phyloP scores from a whole-genome alignment of 2,329 filamentous ascomycete genomes.

The Sarocladium oryzae region DNA sequence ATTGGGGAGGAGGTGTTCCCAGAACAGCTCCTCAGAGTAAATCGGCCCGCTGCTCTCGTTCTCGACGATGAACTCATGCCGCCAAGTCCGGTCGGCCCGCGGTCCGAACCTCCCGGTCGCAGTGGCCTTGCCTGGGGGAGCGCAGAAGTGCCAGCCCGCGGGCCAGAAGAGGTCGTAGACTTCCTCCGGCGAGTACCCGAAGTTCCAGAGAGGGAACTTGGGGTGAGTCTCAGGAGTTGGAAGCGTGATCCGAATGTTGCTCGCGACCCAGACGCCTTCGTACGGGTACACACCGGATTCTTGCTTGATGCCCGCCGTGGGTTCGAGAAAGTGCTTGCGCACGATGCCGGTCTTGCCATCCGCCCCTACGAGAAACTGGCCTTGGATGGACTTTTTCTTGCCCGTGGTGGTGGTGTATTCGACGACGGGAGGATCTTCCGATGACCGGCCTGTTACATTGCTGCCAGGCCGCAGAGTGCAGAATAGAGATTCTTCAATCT shows the following conservation, averaged over 20 bases:
- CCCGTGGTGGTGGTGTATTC: slow-evolving; percentile 12
- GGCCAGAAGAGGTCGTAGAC: slow-evolving; percentile 44
- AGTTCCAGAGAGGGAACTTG: slow-evolving; percentile 38
- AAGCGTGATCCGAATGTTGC: slow-evolving; percentile 35
- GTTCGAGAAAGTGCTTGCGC: slow-evolving; percentile 39
- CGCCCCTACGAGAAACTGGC: slow-evolving; percentile 30
- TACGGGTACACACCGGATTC: slow-evolving; percentile 29
- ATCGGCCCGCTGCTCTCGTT: slow-evolving; percentile 21
- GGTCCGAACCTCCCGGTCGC: slow-evolving; percentile 39
- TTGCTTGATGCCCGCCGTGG: slow-evolving; percentile 26
- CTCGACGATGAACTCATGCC: slow-evolving; percentile 26
- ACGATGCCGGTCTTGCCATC: slow-evolving; percentile 42
- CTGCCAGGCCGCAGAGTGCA: slow-evolving; percentile 10
- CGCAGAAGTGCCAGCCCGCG: slow-evolving; percentile 35
- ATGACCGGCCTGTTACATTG: slow-evolving; percentile 32
- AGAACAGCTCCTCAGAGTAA: slow-evolving; percentile 24
- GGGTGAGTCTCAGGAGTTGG: slow-evolving; percentile 41
- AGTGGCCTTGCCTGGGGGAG: slow-evolving; percentile 32
- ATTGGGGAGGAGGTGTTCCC: slow-evolving; percentile 19
- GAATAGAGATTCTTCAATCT: slow-evolving; percentile 6
- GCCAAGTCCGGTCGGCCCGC: slow-evolving; percentile 27
- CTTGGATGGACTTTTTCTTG: slow-evolving; percentile 6
- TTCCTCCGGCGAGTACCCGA: slow-evolving; percentile 36
- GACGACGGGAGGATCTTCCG: slow-evolving; percentile 16
- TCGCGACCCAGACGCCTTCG: slow-evolving; percentile 39